phyloP scores from a whole-genome alignment of 2,329 filamentous ascomycete species.

The Dothidotthia symphoricarpi region DNA sequence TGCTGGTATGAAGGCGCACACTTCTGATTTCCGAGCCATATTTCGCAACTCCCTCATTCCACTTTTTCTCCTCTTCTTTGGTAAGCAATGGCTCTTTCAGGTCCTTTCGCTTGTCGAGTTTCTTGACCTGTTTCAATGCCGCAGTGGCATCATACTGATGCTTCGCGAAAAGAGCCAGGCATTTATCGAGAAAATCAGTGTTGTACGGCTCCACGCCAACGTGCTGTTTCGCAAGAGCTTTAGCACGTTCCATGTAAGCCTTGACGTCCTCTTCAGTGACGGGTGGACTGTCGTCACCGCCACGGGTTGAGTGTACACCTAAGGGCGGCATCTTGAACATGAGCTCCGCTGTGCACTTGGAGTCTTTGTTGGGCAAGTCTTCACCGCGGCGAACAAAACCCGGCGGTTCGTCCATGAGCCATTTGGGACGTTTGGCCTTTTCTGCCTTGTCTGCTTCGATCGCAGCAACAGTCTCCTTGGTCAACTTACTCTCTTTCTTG shows the following conservation, averaged over 20 bases:
- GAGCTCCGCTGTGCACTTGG: slow-evolving; percentile 70
- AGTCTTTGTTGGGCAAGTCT: slow-evolving; percentile 70
- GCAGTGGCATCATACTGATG: slow-evolving; percentile 69
- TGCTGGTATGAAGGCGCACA: slow-evolving; percentile 76
- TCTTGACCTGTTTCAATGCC: slow-evolving; percentile 68
- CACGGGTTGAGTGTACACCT: slow-evolving; percentile 48
- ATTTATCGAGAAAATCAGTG: slow-evolving; percentile 86
- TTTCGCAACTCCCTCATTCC: slow-evolving; percentile 86
- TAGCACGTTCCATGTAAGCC: slow-evolving; percentile 72
- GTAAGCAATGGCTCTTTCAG: slow-evolving; percentile 83
- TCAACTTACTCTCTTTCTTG: slow-evolving; percentile 73
- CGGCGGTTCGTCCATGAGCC: slow-evolving; percentile 85
- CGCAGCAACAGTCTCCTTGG: slow-evolving; percentile 76
- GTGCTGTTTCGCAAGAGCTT: slow-evolving; percentile 57
- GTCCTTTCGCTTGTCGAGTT: slow-evolving; percentile 64
- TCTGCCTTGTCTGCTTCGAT: slow-evolving; percentile 78
- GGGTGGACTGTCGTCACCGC: slow-evolving; percentile 44
- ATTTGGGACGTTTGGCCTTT: slow-evolving; percentile 81
- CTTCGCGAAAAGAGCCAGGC: slow-evolving; percentile 69
- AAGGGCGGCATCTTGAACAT: slow-evolving; percentile 72
- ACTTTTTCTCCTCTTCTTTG: slow-evolving; percentile 77
- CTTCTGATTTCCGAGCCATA: slow-evolving; percentile 86
- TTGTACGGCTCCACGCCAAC: slow-evolving; percentile 72
- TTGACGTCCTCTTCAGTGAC: slow-evolving; percentile 63
- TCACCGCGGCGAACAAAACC: slow-evolving; percentile 85